Percentiles rank a stretch among this genome's conserved stretches.
Conservation (phyloP, 345 rosid species). For the Corymbia maculata region DNA sequence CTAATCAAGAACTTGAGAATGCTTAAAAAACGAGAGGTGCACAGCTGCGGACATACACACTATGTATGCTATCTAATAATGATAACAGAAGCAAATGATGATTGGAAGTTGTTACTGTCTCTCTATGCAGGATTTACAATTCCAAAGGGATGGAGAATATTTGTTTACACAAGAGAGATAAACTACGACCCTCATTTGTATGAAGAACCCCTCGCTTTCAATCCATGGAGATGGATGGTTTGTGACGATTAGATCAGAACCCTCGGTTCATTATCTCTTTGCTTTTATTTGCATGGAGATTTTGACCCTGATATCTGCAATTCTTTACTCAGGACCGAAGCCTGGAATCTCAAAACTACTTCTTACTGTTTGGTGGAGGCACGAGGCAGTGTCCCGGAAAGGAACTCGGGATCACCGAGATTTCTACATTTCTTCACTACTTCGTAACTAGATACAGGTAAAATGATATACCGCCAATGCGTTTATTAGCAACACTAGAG, state of each 20-base stretch:
- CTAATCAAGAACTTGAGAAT: background rate
- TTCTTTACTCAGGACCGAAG: slow-evolving; percentile 38
- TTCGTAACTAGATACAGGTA: slow-evolving; percentile 79
- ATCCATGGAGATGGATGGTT: slow-evolving; percentile 91
- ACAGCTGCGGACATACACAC: background rate
- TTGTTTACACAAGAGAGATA: slow-evolving; percentile 59
- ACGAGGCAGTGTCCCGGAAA: slow-evolving; percentile 84
- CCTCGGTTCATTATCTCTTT: background rate
- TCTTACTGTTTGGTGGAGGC: slow-evolving; percentile 83
- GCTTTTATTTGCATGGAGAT: background rate
- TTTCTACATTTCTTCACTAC: slow-evolving; percentile 81
- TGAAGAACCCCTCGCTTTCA: slow-evolving; percentile 55
- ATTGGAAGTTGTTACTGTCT: background rate
- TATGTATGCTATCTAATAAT: background rate
- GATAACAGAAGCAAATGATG: background rate
- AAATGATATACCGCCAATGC: background rate
- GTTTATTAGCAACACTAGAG: background rate
- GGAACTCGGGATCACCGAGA: slow-evolving; percentile 79
- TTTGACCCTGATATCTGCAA: background rate
- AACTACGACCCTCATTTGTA: slow-evolving; percentile 63
- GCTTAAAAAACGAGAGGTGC: background rate
- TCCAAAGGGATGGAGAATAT: slow-evolving; percentile 51
- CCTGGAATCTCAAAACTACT: slow-evolving; percentile 52
- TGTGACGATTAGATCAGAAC: background rate
- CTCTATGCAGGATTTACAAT: slow-evolving; percentile 22